Evolutionary conservation across 1,284 basidiomycete genomes (phyloP).

Genomic region (Irpex sp.): DNA sequence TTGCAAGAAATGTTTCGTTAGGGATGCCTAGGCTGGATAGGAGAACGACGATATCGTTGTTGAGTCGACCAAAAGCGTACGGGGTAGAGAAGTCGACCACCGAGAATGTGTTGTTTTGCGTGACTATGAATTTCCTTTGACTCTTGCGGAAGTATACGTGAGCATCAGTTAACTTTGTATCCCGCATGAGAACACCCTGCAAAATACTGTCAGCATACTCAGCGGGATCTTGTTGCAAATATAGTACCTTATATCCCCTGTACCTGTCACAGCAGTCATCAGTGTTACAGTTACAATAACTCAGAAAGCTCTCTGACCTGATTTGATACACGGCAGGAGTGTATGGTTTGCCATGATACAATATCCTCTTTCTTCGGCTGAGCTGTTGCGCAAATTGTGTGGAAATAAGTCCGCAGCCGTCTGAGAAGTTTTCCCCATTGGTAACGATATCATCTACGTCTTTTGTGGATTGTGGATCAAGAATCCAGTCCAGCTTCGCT

Average conservation of each 20-base stretch:
- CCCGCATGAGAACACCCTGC: slow-evolving; percentile 58
- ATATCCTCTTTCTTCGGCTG: slow-evolving; percentile 48
- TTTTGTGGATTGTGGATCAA: slow-evolving; percentile 43
- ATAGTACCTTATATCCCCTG: slow-evolving; percentile 47
- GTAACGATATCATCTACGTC: slow-evolving; percentile 58
- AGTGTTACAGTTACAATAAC: background rate
- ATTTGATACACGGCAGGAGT: slow-evolving; percentile 62
- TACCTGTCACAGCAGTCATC: slow-evolving; percentile 34
- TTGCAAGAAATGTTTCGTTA: slow-evolving; percentile 46
- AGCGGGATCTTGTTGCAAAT: background rate
- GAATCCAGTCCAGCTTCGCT: slow-evolving; percentile 52
- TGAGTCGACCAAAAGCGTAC: slow-evolving; percentile 58
- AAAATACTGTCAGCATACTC: background rate
- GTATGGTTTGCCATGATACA: slow-evolving; percentile 51
- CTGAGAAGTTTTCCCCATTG: slow-evolving; percentile 58
- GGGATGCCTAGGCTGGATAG: slow-evolving; percentile 58
- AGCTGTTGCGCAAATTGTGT: slow-evolving; percentile 45
- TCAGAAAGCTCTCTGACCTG: slow-evolving; percentile 33
- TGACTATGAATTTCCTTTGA: slow-evolving; percentile 63
- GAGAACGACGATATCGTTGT: slow-evolving; percentile 65
- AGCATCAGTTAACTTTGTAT: slow-evolving; percentile 47
- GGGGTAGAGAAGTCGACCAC: slow-evolving; percentile 61
- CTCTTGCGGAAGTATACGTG: slow-evolving; percentile 58
- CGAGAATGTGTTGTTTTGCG: slow-evolving; percentile 53
- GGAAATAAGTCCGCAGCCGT: slow-evolving; percentile 65